Base-by-base conservation (phyloP, 2,329 filamentous ascomycete species). In the Dissoconium aciculare region DNA sequence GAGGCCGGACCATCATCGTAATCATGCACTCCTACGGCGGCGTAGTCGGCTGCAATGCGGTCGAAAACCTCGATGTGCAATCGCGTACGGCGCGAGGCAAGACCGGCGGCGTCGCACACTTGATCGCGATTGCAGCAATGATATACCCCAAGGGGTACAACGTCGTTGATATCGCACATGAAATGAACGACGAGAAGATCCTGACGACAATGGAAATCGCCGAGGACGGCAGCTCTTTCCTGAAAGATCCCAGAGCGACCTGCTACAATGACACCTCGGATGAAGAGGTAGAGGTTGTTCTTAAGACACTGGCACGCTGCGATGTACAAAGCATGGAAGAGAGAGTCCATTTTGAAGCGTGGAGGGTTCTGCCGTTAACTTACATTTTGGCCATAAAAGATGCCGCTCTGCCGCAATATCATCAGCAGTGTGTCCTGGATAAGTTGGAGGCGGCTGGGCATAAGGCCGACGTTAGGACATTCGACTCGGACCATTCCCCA, bases 21-120 rank as follows among this genome's bases (percentile, higher is more conserved):
- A 30, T 56, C 5, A 39, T 43, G 15, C 54, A 56, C 42, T 53
- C 50, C 28, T 57, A 53, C 48, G 42, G 52, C 5, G 53, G 54
- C 2, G 26, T 55, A 14, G 51, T 52, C 0, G 52, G 53, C 4
- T 51, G 41, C 37, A 52, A 51, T 30, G 51, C 51, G 2, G 32
- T 55, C 1, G 40, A 51, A 8, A 52, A 49, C 1, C 43, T 56
- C 11, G 46, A 42, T 17, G 49, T 44, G 31, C 19, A 31, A 5
- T 45, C 50, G 11, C 42, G 52, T 5, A 35, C 50, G 30, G 27
- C 39, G 12, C 34, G 35, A 11, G 48, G 49, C 3, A 42, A 50
- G 27, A 28, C 34, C 1, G 54, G 54, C 2, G 55, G 55, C 3
- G 52, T 58, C 5, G 37, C 49, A 2, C 45, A 44, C 15, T 33